These are phyloP conservation scores for Euphorbia tirucalli DNA, from an alignment of 345 rosid genomes.

Conservation along the genomic window DNA sequence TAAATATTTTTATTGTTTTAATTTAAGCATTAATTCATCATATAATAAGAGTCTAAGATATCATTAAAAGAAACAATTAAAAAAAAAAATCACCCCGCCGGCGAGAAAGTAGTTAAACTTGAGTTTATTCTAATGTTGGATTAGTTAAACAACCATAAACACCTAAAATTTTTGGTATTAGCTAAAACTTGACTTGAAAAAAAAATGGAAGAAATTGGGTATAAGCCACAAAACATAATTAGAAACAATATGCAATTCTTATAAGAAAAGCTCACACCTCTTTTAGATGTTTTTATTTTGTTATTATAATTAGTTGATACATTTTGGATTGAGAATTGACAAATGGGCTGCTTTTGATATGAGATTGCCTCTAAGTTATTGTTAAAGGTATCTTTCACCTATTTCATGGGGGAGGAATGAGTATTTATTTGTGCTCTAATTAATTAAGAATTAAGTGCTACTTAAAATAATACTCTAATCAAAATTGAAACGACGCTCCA, in stretches of 20 bases:
- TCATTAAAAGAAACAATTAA: too few species aligned
- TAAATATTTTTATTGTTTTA: too few species aligned
- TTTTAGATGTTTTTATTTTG: background rate
- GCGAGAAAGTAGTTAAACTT: too few species aligned
- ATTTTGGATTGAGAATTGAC: too few species aligned
- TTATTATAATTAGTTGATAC: background rate
- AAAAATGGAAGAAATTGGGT: background rate
- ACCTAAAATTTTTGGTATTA: background rate
- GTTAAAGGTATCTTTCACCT: background rate
- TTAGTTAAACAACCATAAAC: conserved; percentile 3
- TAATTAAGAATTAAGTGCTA: conserved; percentile 3
- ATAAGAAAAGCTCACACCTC: background rate
- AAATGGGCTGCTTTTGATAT: conserved; percentile 6
- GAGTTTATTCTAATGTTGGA: conserved; percentile 7
- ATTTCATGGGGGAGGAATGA: background rate
- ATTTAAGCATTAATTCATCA: too few species aligned
- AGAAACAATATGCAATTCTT: background rate
- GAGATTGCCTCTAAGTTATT: background rate
- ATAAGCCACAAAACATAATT: background rate
- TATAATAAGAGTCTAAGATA: too few species aligned
- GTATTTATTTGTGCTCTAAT: background rate
- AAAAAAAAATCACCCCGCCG: too few species aligned
- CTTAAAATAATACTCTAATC: too few species aligned
- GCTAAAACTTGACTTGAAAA: background rate
- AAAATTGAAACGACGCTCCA: too few species aligned